These are phyloP conservation scores for Penicillium carneum DNA, from an alignment of 2,329 filamentous ascomycete genomes.

Conservation along the genomic window DNA sequence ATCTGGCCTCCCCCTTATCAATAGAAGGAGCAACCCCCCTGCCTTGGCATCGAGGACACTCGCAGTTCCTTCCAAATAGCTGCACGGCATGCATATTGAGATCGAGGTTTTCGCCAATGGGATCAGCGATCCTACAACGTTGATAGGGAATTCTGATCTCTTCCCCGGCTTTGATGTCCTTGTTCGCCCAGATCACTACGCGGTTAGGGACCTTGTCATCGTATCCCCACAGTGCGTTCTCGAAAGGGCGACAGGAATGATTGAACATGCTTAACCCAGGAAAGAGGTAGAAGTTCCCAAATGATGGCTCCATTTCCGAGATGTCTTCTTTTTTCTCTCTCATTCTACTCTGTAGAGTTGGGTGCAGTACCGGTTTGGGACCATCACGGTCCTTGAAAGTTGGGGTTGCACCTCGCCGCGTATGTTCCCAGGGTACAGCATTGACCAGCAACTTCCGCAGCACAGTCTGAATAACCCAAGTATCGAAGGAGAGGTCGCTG, in stretches of 20 bases:
- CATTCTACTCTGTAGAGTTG: constrained; percentile 21
- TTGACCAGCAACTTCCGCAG: constrained; percentile 44
- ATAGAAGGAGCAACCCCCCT: not conserved
- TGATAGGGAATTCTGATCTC: constrained; percentile 41
- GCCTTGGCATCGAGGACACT: constrained; percentile 18
- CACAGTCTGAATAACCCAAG: constrained; percentile 47
- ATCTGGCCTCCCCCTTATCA: not conserved
- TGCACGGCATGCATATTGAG: constrained; percentile 18
- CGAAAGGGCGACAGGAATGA: constrained; percentile 28
- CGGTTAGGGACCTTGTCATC: constrained; percentile 40
- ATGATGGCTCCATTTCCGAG: constrained; percentile 31
- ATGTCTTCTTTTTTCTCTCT: constrained; percentile 6
- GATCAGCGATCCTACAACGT: constrained; percentile 8
- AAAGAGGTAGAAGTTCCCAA: constrained; percentile 43
- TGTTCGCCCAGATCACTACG: constrained; percentile 40
- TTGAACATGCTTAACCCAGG: constrained; percentile 46
- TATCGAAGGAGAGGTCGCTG: constrained; percentile 48
- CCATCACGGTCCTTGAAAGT: constrained; percentile 16
- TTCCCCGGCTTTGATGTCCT: constrained; percentile 34
- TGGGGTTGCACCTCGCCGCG: constrained; percentile 21
- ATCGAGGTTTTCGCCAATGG: not conserved
- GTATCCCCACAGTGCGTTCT: constrained; percentile 44
- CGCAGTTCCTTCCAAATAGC: constrained; percentile 29
- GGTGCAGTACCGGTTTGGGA: constrained; percentile 20
- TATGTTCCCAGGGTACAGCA: constrained; percentile 42